A percentile compares a stretch with the other conserved stretches of the same genome.
phyloP scores from a whole-genome alignment of 371 early-diverging fungal species.

The Mucor racemosus region DNA sequence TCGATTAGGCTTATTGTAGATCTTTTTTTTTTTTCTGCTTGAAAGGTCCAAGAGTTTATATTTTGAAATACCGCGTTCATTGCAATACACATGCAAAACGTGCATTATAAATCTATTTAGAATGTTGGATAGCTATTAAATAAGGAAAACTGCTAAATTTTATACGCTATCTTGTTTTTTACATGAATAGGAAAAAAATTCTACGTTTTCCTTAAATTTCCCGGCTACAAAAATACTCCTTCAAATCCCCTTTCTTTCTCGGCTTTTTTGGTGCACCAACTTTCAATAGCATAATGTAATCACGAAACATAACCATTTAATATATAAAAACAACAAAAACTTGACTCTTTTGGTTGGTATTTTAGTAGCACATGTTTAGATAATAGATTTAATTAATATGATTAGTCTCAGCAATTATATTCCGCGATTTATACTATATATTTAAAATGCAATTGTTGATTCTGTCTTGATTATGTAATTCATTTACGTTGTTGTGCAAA shows the following conservation, averaged over 20 bases:
- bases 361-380: background rate
- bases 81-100: no score
- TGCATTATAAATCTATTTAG: no score
- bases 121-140: background rate
- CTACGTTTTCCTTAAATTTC: no score
- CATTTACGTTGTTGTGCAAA: no score
- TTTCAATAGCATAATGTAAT: background rate
- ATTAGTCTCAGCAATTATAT: background rate
- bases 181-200: no score
- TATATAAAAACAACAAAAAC: background rate
- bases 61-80: background rate
- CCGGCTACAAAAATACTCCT: no score
- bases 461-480: no score
- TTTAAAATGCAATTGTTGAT: no score
- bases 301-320: background rate
- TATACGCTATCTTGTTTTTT: background rate
- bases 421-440: no score
- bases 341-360: background rate
- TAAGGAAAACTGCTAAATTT: background rate
- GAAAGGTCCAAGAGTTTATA: background rate
- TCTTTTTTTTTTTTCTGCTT: background rate
- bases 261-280: no score
- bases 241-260: no score
- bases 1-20: slow-evolving; percentile 1
- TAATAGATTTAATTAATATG: background rate